Percentiles rank a stretch among this genome's conserved stretches.
phyloP scores from a whole-genome alignment of 768 basidiomycete genomes.

The Asterophora lycoperdoides region DNA sequence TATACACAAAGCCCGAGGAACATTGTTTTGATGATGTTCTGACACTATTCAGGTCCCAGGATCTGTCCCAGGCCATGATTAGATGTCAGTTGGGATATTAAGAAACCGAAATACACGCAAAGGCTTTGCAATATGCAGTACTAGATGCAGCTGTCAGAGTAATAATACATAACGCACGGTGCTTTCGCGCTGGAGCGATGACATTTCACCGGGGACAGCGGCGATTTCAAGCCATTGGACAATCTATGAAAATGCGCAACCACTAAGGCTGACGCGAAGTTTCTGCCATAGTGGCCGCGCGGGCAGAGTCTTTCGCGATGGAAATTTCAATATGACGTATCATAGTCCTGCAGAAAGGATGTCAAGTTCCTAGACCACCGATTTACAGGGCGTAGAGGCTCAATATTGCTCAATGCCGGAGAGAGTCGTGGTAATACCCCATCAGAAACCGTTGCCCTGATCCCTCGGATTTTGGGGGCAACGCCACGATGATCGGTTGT shows the following conservation, averaged over 20 bases:
- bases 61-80: not conserved
- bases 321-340: too few relatives aligned
- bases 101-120: conserved; percentile 4
- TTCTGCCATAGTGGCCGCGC: too few relatives aligned
- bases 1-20: conserved; percentile 8
- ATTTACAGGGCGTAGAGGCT: not conserved
- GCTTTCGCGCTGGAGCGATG: not conserved
- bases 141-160: not conserved
- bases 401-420: too few relatives aligned
- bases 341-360: too few relatives aligned
- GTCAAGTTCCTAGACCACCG: too few relatives aligned
- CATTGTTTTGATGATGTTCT: not conserved
- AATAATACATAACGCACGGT: not conserved
- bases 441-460: too few relatives aligned
- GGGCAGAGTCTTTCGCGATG: too few relatives aligned
- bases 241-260: too few relatives aligned
- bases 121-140: not conserved
- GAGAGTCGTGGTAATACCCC: too few relatives aligned
- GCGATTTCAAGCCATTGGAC: not conserved
- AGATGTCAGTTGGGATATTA: not conserved
- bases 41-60: too few relatives aligned
- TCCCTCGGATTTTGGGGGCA: not conserved
- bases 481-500: too few relatives aligned
- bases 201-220: conserved; percentile 3
- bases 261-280: too few relatives aligned